Evolutionary conservation across 495 filamentous ascomycete species (phyloP), one percentile per base, ranked within the genome.

Genomic region (Choiromyces venosus): DNA sequence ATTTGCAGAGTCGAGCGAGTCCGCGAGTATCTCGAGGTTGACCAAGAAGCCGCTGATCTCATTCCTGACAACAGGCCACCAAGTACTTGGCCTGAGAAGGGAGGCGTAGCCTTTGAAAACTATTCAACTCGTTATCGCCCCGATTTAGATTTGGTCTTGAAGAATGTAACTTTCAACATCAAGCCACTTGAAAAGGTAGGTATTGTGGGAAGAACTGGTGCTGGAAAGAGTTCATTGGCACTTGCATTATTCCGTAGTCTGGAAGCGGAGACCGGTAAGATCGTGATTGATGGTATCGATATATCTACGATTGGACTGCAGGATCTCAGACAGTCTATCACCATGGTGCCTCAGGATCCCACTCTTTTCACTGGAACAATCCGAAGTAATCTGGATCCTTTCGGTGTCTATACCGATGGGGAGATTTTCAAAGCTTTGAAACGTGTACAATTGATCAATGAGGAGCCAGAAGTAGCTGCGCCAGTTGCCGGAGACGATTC

Each of bases 311-410:
- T 98, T 76, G 96, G 96, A 9, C 87, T 98, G 37, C 91, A 91
- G 68, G 94, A 98, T 83, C 86, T 99, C 73, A 89, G 96, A 64
- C 91, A 97, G 83, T 88, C 91, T 10, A 96, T 99, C 80, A 97
- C 96, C 3, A 98, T 99, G 80, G 96, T 99, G 35, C 96, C 96
- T 37, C 96, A 99, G 84, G 96, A 99, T 79, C 96, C 96, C 4
- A 99, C 96, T 0, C 87, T 99, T 1, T 99, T 99, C 83, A 95
- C 91, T 5, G 96, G 96, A 70, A 99, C 95, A 0, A 92, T 99
- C 77, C 88, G 96, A 56, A 94, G 86, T 81, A 99, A 99, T 80
- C 89, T 99, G 2, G 96, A 99, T 82, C 96, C 96, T 0, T 99
- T 99, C 84, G 85, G 87, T 39, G 82, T 94, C 36, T 97, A 97